Base-by-base conservation (phyloP, 139 green algal genomes). In the Closterium sp. region DNA sequence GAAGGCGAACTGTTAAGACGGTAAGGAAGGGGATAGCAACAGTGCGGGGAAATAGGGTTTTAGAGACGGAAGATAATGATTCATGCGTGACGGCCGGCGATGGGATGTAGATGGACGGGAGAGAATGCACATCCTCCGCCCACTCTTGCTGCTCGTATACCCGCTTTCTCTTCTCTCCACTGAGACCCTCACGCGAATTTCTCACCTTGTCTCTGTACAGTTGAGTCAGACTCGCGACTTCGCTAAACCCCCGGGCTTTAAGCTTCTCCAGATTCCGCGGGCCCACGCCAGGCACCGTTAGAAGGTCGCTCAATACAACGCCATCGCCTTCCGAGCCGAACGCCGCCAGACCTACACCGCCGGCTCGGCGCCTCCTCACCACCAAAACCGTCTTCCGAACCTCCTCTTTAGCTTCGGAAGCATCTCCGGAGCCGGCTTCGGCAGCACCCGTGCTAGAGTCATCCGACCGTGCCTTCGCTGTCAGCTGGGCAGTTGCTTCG, bases 171-270 rank as follows among this genome's bases (percentile, higher is more conserved):
- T 34, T 28, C 81, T 33, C 81, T 33, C 81, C 81, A 86, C 81
- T 23, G 21, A 23, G 81, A 25, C 2, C 7, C 81, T 32, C n/a
- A 34, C n/a, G 6, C 81, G 6, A 32, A 28, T n/a, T 19, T 36
- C 81, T 85, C 81, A 88, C 91, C 87, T 93, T 91, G 7, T 93
- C 91, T 32, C 33, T 33, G 87, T 91, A 93, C 64, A 90, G 66
- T 4, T 95, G 83, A 85, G 94, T 94, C 33, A 97, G 93, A 16
- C 84, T 33, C 21, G 95, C 90, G 21, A 97, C 90, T 4, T 38
- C 33, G 10, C n/a, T 4, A 55, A 91, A 89, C 35, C 91, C 91
- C n/a, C 92, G 89, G 7, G 87, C 91, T 31, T 43, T 55, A 30
- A 93, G 38, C 32, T 91, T 91, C 87, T 64, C 91, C 87, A 88